Conservation (phyloP, 768 basidiomycete species). For the Trametes punicea region DNA sequence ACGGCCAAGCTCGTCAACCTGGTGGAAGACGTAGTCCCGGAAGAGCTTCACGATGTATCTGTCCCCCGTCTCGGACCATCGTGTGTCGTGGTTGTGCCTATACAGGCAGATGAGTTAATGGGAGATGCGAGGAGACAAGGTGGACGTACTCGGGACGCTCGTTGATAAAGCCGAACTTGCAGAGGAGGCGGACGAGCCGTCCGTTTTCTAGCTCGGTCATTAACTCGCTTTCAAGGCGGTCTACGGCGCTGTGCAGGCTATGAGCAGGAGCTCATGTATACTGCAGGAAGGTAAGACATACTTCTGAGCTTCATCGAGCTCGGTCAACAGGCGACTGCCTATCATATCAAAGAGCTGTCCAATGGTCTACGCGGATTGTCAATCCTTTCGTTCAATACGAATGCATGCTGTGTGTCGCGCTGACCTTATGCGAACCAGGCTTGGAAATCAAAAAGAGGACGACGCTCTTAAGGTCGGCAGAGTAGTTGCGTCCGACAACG, state of each 20-base stretch:
- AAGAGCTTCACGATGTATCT: slow-evolving; percentile 98
- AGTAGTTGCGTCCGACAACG: slow-evolving; percentile 67
- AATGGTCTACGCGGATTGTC: slow-evolving; percentile 48
- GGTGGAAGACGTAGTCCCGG: slow-evolving; percentile 97
- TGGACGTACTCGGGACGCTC: slow-evolving; percentile 91
- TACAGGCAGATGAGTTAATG: too few relatives aligned
- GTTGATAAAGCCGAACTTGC: slow-evolving; percentile 98
- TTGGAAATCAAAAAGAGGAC: slow-evolving; percentile 77
- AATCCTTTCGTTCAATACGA: neutral
- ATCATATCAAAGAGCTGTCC: slow-evolving; percentile 81
- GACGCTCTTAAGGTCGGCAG: slow-evolving; percentile 77
- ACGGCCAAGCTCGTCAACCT: slow-evolving; percentile 86
- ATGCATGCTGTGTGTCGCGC: neutral
- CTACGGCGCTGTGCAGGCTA: slow-evolving; percentile 54
- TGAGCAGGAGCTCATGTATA: neutral
- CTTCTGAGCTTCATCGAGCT: slow-evolving; percentile 84
- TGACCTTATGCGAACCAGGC: slow-evolving; percentile 60
- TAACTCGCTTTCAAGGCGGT: slow-evolving; percentile 80
- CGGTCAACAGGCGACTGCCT: slow-evolving; percentile 63
- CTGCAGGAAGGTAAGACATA: slow-evolving; percentile 35
- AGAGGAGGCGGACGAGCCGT: slow-evolving; percentile 80
- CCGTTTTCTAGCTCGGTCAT: slow-evolving; percentile 92
- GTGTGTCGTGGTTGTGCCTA: slow-evolving; percentile 66
- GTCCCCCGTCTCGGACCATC: slow-evolving; percentile 99
- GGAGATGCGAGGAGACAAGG: neutral